Base-by-base conservation (phyloP, 1,284 basidiomycete species). In the Fistulinella staudtii region DNA sequence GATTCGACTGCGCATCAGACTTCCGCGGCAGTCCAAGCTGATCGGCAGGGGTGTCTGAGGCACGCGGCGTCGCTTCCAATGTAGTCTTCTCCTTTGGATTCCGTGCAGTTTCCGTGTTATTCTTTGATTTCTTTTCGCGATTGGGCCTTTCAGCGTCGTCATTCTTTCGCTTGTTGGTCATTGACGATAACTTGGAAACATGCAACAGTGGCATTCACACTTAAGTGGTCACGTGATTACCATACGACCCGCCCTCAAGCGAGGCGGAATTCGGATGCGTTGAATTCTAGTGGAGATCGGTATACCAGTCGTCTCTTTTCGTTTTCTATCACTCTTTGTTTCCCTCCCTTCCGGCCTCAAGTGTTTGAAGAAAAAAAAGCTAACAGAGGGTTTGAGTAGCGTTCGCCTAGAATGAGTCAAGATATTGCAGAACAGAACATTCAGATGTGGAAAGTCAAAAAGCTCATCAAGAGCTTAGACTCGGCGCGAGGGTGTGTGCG, bases 361-460 rank as follows among this genome's bases (percentile, higher is more conserved):
- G 44, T 25, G 23, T 25, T 37, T 14, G 17, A 28, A 39, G 30
- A 52, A 13, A 22, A 40, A 46, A 50, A 50, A 58, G 52, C 45
- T 45, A 39, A 45, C 34, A 27, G 34, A 47, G 11, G 13, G 36
- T 45, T 35, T 37, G 36, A 48, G 43, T 49, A 54, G 45, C 14
- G 21, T 43, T 37, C 58, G 63, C 63, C 64, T 72, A 82, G 64
- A 55, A 88, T 86, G 83, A 82, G 77, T 74, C 81, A 83, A 69
- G 85, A 88, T 67, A 69, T 68, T 53, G 86, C 86, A 65, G 87
- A 90, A 70, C 86, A 89, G 69, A 90, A 90, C 64, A 90, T 90
- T 63, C 87, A 89, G 76, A 87, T 89, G 82, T 88, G 87, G 95
- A 95, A 97, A 75, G 88, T 97, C 73, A 94, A 96, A 77, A 98